Conservation (phyloP, 306 rosid genomes). For the Benincasa hispida region DNA sequence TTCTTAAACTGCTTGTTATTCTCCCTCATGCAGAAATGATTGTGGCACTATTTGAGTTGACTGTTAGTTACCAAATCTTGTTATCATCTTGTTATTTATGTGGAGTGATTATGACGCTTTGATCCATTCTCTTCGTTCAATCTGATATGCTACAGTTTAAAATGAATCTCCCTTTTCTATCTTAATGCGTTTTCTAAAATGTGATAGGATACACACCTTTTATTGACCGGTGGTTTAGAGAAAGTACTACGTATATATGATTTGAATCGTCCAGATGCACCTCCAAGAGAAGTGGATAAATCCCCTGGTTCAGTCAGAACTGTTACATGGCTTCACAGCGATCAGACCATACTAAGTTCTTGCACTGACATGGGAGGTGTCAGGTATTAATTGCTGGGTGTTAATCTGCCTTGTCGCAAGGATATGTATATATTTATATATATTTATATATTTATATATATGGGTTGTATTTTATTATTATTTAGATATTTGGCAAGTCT, state of each 20-base stretch:
- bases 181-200: conserved; percentile 8
- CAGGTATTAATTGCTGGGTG: conserved; percentile 31
- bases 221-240: conserved; percentile 91
- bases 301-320: conserved; percentile 95
- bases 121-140: background rate
- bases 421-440: too few species aligned
- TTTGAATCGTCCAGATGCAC: conserved; percentile 84
- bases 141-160: background rate
- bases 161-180: background rate
- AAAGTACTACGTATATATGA: conserved; percentile 86
- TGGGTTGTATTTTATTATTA: background rate
- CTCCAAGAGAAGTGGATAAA: conserved; percentile 90
- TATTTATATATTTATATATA: too few species aligned
- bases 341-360: conserved; percentile 92
- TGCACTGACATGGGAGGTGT: conserved; percentile 96
- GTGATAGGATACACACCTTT: conserved; percentile 72
- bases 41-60: background rate
- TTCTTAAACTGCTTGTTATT: background rate
- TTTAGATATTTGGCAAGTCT: background rate
- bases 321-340: conserved; percentile 93
- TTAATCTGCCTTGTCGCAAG: background rate
- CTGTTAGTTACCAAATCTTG: background rate
- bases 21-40: background rate
- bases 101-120: background rate
- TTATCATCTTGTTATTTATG: background rate